These are phyloP conservation scores for Paramecium octaurelia DNA, from an alignment of 73 alveolate genomes.

Conservation along the genomic window DNA sequence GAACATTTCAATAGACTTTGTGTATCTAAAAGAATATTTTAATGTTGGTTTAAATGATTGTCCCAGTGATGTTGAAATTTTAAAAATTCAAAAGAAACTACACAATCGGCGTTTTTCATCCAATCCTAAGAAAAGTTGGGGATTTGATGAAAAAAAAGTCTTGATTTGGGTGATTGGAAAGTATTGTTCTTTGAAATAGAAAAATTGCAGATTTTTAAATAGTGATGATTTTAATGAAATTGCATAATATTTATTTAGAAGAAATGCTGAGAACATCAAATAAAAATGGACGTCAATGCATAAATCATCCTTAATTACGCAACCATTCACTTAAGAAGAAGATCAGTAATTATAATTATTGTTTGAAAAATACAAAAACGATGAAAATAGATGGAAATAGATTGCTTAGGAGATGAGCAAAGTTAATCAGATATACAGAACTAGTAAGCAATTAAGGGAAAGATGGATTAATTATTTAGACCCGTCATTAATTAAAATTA, in stretches of 20 bases:
- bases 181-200: not conserved
- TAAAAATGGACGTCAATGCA: not conserved
- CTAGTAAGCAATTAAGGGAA: not conserved
- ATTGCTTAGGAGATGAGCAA: not conserved
- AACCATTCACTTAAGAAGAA: not conserved
- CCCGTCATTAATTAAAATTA: not conserved
- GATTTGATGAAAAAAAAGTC: not conserved
- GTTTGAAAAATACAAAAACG: not conserved
- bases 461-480: conserved; percentile 21
- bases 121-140: not conserved
- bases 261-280: not conserved
- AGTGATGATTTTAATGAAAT: not conserved
- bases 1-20: not conserved
- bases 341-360: not conserved
- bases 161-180: conserved; percentile 4
- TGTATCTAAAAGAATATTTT: not conserved
- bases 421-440: not conserved
- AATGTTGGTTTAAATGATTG: not conserved
- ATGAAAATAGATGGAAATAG: not conserved
- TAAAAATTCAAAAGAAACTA: not conserved
- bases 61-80: not conserved
- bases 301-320: not conserved
- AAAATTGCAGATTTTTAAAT: not conserved
- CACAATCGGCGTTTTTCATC: not conserved
- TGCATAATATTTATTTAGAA: not conserved